Evolutionary conservation across 2,329 filamentous ascomycete species (phyloP).

Genomic region (Arthroderma sp.): DNA sequence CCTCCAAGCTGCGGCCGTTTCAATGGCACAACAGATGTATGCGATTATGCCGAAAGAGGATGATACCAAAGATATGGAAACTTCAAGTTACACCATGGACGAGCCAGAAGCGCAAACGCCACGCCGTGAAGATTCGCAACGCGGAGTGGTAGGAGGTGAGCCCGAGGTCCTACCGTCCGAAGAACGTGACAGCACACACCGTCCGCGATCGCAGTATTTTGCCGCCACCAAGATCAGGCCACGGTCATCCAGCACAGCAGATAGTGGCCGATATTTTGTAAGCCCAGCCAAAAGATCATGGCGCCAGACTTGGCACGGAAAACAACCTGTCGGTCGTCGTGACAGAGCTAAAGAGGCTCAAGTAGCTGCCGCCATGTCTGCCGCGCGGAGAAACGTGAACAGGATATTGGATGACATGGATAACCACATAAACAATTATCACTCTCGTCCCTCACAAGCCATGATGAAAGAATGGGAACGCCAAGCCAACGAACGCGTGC

Average conservation of each 20-base stretch:
- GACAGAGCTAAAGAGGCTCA: conserved; percentile 51
- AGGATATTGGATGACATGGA: conserved; percentile 64
- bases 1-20: conserved; percentile 64
- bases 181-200: not conserved
- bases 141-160: not conserved
- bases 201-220: not conserved
- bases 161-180: not conserved
- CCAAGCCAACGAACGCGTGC: conserved; percentile 7
- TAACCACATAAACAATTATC: conserved; percentile 50
- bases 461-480: conserved; percentile 12
- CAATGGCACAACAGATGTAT: conserved; percentile 78
- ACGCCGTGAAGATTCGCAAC: not conserved
- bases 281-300: conserved; percentile 54
- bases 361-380: conserved; percentile 55
- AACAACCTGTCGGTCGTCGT: too few relatives aligned
- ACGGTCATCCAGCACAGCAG: conserved; percentile 52
- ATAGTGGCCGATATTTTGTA: conserved; percentile 43
- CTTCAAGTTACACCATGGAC: conserved; percentile 16
- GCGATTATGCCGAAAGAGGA: conserved; percentile 47
- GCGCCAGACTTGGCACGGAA: conserved; percentile 52
- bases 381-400: conserved; percentile 67
- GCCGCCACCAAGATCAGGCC: conserved; percentile 40
- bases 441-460: conserved; percentile 8
- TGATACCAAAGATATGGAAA: conserved; percentile 34
- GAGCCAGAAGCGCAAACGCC: not conserved